Conservation (phyloP, 2,329 filamentous ascomycete species). For the Juglanconis oblonga region DNA sequence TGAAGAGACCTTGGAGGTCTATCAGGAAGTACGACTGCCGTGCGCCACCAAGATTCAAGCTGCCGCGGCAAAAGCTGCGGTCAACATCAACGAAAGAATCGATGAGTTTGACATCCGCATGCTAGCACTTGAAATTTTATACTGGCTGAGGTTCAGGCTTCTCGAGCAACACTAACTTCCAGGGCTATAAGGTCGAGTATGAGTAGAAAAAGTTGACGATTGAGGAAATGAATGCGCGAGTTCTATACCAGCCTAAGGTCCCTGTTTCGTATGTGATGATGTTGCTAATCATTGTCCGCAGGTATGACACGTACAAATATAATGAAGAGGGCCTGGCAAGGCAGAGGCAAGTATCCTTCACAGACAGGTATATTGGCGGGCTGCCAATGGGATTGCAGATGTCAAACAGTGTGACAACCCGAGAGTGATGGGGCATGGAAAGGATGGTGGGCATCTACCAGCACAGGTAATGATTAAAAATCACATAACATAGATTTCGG, state of each 20-base stretch:
- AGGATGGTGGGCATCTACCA: not conserved
- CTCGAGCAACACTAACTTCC: slow-evolving; percentile 54
- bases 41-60: slow-evolving; percentile 55
- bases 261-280: not conserved
- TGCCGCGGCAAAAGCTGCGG: slow-evolving; percentile 54
- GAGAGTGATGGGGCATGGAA: not conserved
- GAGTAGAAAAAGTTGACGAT: slow-evolving; percentile 62
- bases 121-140: no score
- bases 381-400: slow-evolving; percentile 46
- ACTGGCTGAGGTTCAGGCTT: slow-evolving; percentile 43
- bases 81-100: slow-evolving; percentile 63
- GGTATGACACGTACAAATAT: slow-evolving; percentile 59
- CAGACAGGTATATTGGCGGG: slow-evolving; percentile 38
- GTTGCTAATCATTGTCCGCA: slow-evolving; percentile 21
- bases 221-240: slow-evolving; percentile 66
- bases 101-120: slow-evolving; percentile 31
- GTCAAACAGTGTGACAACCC: slow-evolving; percentile 42
- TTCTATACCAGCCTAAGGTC: slow-evolving; percentile 7
- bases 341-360: slow-evolving; percentile 31
- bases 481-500: no score
- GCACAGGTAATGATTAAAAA: not conserved
- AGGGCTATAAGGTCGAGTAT: slow-evolving; percentile 60
- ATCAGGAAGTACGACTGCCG: slow-evolving; percentile 52
- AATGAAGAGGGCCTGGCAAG: slow-evolving; percentile 46
- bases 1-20: slow-evolving; percentile 43